Evolutionary conservation across 2,329 filamentous ascomycete species (phyloP), one percentile per base, ranked within the genome.

Genomic region (Colletotrichum destructivum): DNA sequence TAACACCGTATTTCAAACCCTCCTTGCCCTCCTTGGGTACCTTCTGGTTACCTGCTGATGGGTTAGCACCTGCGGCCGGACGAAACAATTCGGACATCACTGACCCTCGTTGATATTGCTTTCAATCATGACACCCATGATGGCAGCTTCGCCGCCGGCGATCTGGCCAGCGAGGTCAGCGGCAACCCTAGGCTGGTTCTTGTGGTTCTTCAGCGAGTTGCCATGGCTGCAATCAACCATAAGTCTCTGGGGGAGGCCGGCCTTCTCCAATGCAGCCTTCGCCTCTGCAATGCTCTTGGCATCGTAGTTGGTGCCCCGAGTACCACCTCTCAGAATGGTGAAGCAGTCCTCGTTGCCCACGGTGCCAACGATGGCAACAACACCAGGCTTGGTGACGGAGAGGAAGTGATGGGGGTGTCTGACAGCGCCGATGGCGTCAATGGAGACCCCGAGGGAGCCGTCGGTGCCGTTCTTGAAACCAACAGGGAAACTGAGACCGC

Each of bases 401-500:
- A 99, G 88, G 88, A 99, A 98, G 87, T 98, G 95, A 80, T 99
- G 96, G 18, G 94, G 94, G 80, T 97, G 94, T 81, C 90, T 91
- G 62, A 97, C 96, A 18, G 96, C 94, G 73, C 95, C 95, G 81
- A 98, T 98, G 62, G 96, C 96, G 81, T 99, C 96, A 77, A 98
- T 94, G 15, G 96, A 95, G 4, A 98, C 95, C 68, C 92, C 90
- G 59, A 98, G 86, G 11, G 92, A 93, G 62, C 96, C 96, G 81
- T 99, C 96, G 42, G 96, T 99, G 75, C 96, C 96, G 83, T 99
- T 99, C 90, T 99, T 99, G 93, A 99, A 99, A 62, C 96, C 96
- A 13, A 99, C 95, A 2, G 96, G 96, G 92, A 98, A 98, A 76
- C 93, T 97, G 46, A 98, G 88, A 79, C 96, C 96, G 64, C 93